These are phyloP conservation scores for Tricholomella constricta DNA, from an alignment of 768 basidiomycete species.

Conservation along the genomic window DNA sequence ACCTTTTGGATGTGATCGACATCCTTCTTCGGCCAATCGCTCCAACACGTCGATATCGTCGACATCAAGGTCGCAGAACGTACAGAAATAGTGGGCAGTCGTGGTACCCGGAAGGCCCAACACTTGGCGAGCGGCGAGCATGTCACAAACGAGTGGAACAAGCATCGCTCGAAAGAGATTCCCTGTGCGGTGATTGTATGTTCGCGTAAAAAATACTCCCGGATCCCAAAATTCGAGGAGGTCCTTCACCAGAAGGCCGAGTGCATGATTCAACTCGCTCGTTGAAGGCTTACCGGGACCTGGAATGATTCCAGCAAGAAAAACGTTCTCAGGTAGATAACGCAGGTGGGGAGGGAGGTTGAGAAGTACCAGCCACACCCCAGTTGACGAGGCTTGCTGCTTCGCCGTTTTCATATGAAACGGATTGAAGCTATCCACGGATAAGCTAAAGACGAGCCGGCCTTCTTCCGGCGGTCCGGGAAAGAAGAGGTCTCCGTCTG, in stretches of 20 bases:
- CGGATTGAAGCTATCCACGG: no score
- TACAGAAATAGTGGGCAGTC: slow-evolving; percentile 26
- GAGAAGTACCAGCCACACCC: no score
- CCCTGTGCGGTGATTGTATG: slow-evolving; percentile 21
- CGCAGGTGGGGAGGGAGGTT: no score
- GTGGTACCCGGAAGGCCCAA: slow-evolving; percentile 21
- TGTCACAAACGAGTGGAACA: background rate
- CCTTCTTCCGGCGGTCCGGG: slow-evolving; percentile 16
- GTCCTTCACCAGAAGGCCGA: slow-evolving; percentile 36
- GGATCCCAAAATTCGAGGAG: slow-evolving; percentile 33
- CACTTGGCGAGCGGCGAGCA: no score
- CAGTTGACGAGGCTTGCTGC: no score
- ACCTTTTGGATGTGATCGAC: slow-evolving; percentile 15
- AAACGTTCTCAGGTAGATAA: slow-evolving; percentile 41
- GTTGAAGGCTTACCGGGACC: slow-evolving; percentile 36
- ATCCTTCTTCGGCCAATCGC: slow-evolving; percentile 22
- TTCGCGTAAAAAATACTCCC: no score
- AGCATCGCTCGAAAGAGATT: slow-evolving; percentile 25
- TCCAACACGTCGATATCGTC: slow-evolving; percentile 29
- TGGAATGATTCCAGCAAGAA: no score
- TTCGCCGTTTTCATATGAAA: no score
- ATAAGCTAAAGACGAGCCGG: slow-evolving; percentile 27
- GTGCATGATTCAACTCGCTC: slow-evolving; percentile 35
- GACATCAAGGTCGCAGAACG: slow-evolving; percentile 23
- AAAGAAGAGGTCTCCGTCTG: slow-evolving; percentile 21